These are phyloP conservation scores for Pythium myriotylum DNA, from an alignment of 352 stramenopile species.

Conservation along the genomic window DNA sequence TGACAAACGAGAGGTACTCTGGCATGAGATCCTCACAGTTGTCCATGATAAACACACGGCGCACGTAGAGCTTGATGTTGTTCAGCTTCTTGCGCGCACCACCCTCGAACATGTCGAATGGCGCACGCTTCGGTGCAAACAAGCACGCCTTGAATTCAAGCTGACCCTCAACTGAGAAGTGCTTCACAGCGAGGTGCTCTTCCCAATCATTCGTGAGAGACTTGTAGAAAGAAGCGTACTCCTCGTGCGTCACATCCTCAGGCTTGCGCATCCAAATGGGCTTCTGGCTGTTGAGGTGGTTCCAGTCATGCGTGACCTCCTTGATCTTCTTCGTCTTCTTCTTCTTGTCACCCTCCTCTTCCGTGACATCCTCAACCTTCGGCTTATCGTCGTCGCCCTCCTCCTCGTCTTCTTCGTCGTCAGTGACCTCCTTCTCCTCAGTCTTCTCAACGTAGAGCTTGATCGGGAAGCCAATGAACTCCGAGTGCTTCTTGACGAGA, in stretches of 20 bases:
- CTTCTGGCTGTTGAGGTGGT: constrained; percentile 99
- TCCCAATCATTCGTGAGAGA: constrained; percentile 99
- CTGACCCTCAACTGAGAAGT: constrained; percentile 99
- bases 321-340: constrained; percentile 98
- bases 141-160: constrained; percentile 99
- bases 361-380: constrained; percentile 96
- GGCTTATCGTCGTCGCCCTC: constrained; percentile 96
- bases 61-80: constrained; percentile 99
- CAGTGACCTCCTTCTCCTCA: constrained; percentile 99
- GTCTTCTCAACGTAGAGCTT: constrained; percentile 99
- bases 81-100: constrained; percentile 99
- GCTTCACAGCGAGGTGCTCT: constrained; percentile 97
- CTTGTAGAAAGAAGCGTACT: constrained; percentile 99
- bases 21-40: constrained; percentile 99
- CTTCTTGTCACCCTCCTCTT: constrained; percentile 98
- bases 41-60: constrained; percentile 99
- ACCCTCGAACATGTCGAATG: constrained; percentile 99
- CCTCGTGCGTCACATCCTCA: constrained; percentile 98
- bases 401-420: constrained; percentile 97
- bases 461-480: constrained; percentile 99
- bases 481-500: constrained; percentile 99
- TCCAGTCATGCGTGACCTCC: constrained; percentile 99
- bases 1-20: constrained; percentile 99
- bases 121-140: constrained; percentile 98
- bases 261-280: constrained; percentile 99